Base-by-base conservation (phyloP, 2,329 filamentous ascomycete genomes). In the Xylariomycetidae sp. region DNA sequence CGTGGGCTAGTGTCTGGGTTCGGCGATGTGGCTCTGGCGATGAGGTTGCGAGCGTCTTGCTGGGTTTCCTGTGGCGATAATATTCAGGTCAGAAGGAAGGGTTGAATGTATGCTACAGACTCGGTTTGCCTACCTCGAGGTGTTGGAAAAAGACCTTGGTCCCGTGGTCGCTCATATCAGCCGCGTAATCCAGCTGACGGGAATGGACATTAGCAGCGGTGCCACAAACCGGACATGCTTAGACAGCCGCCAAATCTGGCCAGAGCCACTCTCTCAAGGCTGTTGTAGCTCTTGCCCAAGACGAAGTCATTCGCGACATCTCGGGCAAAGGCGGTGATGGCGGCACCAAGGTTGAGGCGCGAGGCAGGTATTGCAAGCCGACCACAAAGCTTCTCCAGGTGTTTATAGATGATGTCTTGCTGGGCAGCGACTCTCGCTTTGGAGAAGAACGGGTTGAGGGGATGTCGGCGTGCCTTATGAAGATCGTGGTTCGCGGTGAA, bases 221-320 rank as follows among this genome's bases (percentile, higher is more conserved):
- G 36, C 31, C 16, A 43, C 31, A 27, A 31, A 50, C 10, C 38
- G 45, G 9, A 49, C 15, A 38, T 48, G 46, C 33, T 48, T 52
- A 10, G 35, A 44, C 28, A 38, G 25, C n/a, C 47, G 36, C 42
- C 47, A 44, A n/a, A 48, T 15, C 14, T 16, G 16, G 1, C 46
- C 40, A 0, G 22, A 19, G 13, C 20, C 13, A 32, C 33, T 4
- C 10, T 6, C 6, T 41, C 35, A 5, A 52, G 40, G 20, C 19
- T 34, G 12, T 37, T 29, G 14, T 42, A 49, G 15, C 29, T 14
- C 25, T 40, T 38, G 4, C 36, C 38, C 18, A 43, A 18, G 9
- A 48, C 34, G 19, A 30, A 45, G 4, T 47, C 39, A 13, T 18
- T 35, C 4, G 42, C 27, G 5, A 47, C 38, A 18, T 47, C 43